Conservation (phyloP, 768 basidiomycete species). For the Plicaturopsis crispa region DNA sequence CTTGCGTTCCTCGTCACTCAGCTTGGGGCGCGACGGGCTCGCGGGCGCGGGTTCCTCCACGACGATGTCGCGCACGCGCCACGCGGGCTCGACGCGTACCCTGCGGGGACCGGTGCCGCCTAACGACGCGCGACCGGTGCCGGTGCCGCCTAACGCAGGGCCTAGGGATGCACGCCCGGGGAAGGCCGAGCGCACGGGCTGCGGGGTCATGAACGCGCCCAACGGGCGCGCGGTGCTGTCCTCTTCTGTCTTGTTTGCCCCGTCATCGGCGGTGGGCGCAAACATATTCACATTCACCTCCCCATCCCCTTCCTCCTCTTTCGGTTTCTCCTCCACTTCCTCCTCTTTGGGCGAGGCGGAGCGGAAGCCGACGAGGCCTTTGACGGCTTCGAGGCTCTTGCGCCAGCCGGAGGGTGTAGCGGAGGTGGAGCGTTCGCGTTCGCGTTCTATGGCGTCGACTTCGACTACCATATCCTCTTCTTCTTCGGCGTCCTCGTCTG, state of each 20-base stretch:
- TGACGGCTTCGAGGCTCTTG: slow-evolving; percentile 25
- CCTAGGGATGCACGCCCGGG: slow-evolving; percentile 1
- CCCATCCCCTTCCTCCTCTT: slow-evolving; percentile 11
- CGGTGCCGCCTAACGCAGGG: slow-evolving; percentile 5
- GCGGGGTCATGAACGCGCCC: slow-evolving; percentile 55
- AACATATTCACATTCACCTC: slow-evolving; percentile 15
- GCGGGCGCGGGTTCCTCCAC: slow-evolving; percentile 5
- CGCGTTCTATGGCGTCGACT: slow-evolving; percentile 16
- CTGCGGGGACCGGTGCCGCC: slow-evolving; percentile 40
- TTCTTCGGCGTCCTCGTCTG: slow-evolving; percentile 13
- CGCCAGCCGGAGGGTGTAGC: slow-evolving; percentile 22
- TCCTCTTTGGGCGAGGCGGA: slow-evolving; percentile 15
- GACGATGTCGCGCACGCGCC: slow-evolving; percentile 51
- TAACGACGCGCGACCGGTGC: slow-evolving; percentile 29
- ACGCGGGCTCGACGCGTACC: slow-evolving; percentile 40
- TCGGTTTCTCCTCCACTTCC: slow-evolving; percentile 17
- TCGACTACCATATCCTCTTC: slow-evolving; percentile 17
- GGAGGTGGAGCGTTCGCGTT: not conserved
- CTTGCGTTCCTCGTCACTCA: slow-evolving; percentile 13
- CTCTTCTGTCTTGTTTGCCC: too few relatives aligned
- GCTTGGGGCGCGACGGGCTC: slow-evolving; percentile 1
- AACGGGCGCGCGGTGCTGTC: too few relatives aligned
- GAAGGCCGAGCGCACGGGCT: slow-evolving; percentile 20
- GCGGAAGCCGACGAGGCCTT: slow-evolving; percentile 19
- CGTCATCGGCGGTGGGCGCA: slow-evolving; percentile 11